Percentiles rank a stretch among this genome's conserved stretches.
Conservation (phyloP, 495 filamentous ascomycete genomes). For the Xylaria grammica region DNA sequence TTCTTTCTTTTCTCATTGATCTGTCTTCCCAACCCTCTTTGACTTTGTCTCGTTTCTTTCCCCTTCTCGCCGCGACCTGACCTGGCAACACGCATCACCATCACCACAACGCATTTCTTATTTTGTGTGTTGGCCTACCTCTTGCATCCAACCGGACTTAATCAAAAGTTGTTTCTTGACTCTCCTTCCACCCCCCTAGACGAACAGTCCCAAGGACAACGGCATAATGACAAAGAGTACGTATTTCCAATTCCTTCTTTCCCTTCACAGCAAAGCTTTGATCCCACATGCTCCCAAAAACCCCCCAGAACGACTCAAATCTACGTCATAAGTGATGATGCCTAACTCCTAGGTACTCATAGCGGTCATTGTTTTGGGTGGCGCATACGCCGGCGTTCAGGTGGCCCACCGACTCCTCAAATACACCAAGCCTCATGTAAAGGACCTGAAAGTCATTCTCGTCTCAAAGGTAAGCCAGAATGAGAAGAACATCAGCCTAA, state of each 20-base stretch:
- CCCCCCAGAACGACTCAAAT: conserved; percentile 37
- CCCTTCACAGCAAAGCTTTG: neutral
- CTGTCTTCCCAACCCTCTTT: neutral
- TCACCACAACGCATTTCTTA: neutral
- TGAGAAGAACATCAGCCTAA: neutral
- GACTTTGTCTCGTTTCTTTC: neutral
- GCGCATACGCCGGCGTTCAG: conserved; percentile 56
- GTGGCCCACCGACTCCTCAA: conserved; percentile 61
- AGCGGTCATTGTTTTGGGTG: conserved; percentile 61
- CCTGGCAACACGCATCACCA: neutral
- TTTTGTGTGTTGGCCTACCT: neutral
- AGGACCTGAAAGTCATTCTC: conserved; percentile 52
- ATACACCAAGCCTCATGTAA: conserved; percentile 35
- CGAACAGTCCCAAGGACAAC: conserved; percentile 3
- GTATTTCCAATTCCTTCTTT: neutral
- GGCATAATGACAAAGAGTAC: conserved; percentile 15
- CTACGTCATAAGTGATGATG: no score
- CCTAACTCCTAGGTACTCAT: no score
- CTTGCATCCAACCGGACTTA: conserved; percentile 11
- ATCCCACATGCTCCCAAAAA: neutral
- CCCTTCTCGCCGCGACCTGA: neutral
- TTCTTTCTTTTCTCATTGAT: neutral
- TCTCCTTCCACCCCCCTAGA: neutral
- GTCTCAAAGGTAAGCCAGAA: conserved; percentile 47
- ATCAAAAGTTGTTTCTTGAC: neutral